Base-by-base conservation (phyloP, 176 grass and related monocot species). In the Dactylis glomerata region DNA sequence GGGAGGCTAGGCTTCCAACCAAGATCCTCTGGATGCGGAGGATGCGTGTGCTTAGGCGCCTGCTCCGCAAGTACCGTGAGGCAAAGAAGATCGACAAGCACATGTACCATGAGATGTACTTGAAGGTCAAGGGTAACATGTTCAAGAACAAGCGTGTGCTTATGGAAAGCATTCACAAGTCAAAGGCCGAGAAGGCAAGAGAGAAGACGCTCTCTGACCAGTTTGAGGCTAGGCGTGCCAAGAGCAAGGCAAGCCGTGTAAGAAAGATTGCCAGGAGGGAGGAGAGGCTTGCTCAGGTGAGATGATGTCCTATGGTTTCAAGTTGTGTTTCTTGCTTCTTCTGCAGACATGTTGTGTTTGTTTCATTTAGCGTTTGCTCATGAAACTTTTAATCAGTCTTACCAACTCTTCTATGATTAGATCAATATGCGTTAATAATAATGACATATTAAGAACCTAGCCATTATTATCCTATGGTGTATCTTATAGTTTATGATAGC, bases 91-190 rank as follows among this genome's bases (percentile, higher is more conserved):
- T 93, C 4, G 88, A 93, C 71, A 93, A 93, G 57, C 91, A 93
- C 66, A 93, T 93, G 91, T 93, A 93, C 13, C 91, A 93, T 51
- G 88, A 90, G 65, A 93, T 93, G 91, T 93, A 93, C 85, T 82
- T 93, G 85, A 93, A 85, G 81, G 91, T 93, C 0, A 93, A 93
- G 85, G 91, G 91, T 88, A 93, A 93, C 61, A 79, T 81, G 10
- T 93, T 90, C 54, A 93, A 90, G 77, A 93, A 93, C 65, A 93
- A 93, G 91, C 83, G 88, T 23, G 91, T 93, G 23, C 85, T 93
- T 31, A 93, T 93, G 91, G 91, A 93, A 83, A 90, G 85, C 63
- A 93, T 93, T 71, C 91, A 90, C 82, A 93, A 93, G 65, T 93
- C 91, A 1, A 93, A 93, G 88, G 91, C 88, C 24, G 91, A 93